These are phyloP conservation scores for Crithidia acanthocephali DNA, from an alignment of 208 protist species.

Conservation along the genomic window DNA sequence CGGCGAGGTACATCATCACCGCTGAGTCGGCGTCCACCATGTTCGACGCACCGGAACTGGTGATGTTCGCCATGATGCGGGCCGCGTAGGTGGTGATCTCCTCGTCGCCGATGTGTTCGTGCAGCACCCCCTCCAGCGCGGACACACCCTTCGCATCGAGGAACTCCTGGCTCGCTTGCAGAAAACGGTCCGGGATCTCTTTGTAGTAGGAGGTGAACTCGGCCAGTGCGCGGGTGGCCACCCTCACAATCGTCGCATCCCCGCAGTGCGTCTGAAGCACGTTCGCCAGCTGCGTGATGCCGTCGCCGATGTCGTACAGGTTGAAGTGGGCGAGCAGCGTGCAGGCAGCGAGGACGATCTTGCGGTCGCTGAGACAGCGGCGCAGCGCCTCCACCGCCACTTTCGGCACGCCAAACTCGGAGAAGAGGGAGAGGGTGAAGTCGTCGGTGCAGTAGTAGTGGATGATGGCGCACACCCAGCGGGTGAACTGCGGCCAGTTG, in stretches of 20 bases:
- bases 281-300: slow-evolving; percentile 77
- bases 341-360: slow-evolving; percentile 62
- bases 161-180: slow-evolving; percentile 67
- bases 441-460: slow-evolving; percentile 94
- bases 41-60: slow-evolving; percentile 61
- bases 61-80: slow-evolving; percentile 79
- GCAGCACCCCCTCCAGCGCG: slow-evolving; percentile 70
- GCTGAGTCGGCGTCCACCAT: slow-evolving; percentile 61
- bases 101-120: slow-evolving; percentile 70
- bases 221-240: slow-evolving; percentile 68
- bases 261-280: slow-evolving; percentile 56
- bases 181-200: slow-evolving; percentile 79
- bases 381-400: slow-evolving; percentile 71
- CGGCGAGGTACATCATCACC: slow-evolving; percentile 67
- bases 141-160: slow-evolving; percentile 68
- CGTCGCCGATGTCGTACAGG: slow-evolving; percentile 83
- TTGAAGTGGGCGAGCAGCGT: slow-evolving; percentile 88
- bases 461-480: slow-evolving; percentile 82
- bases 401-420: slow-evolving; percentile 78
- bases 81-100: slow-evolving; percentile 72
- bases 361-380: slow-evolving; percentile 53
- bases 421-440: slow-evolving; percentile 85
- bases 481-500: slow-evolving; percentile 73
- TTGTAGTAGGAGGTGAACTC: slow-evolving; percentile 90
- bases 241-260: slow-evolving; percentile 54